Base-by-base conservation (phyloP, 345 rosid species). In the Citrus australasica region DNA sequence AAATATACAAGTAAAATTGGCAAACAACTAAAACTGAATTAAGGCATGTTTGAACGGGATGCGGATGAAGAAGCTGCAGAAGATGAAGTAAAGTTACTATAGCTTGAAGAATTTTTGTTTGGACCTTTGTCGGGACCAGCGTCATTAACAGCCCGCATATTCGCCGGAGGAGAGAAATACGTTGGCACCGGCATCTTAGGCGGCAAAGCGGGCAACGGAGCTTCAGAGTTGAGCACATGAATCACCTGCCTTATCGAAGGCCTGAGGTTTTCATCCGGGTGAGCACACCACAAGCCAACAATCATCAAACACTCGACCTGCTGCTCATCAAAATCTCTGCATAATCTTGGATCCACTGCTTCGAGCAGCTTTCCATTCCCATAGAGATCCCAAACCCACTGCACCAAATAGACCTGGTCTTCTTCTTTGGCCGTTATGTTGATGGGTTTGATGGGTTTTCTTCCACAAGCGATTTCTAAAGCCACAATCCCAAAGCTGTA, bases 401-500 rank as follows among this genome's bases (percentile, higher is more conserved):
- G 17, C 2, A 64, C 74, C 42, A 78, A 38, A 9, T 33, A 72
- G 32, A 58, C 35, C 21, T 67, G 67, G 27, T 0, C 25, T 33
- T 28, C 0, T 25, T 70, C 7, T 3, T 28, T 6, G 62, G 78
- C 51, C 51, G 51, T 46, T 13, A 11, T 13, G 3, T 35, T n/a
- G 25, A 74, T 28, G 0, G 82, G 63, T 68, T 35, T n/a, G 25
- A 74, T 28, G 0, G 82, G 63, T 68, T 21, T 79, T 60, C 80
- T 70, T 10, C 85, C 82, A 13, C 69, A 67, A 5, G 83, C 88
- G 1, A 85, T 74, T n/a, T 88, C 86, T 38, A 84, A 48, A 1
- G 80, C 77, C 21, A 85, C 86, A 3, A 87, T 32, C 1, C 88
- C 84, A 25, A 89, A 89, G 69, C 88, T 83, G 37, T 74, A 84